Percentiles rank a stretch among this genome's conserved stretches.
Conservation (phyloP, 768 basidiomycete genomes). For the Lentinula boryana region DNA sequence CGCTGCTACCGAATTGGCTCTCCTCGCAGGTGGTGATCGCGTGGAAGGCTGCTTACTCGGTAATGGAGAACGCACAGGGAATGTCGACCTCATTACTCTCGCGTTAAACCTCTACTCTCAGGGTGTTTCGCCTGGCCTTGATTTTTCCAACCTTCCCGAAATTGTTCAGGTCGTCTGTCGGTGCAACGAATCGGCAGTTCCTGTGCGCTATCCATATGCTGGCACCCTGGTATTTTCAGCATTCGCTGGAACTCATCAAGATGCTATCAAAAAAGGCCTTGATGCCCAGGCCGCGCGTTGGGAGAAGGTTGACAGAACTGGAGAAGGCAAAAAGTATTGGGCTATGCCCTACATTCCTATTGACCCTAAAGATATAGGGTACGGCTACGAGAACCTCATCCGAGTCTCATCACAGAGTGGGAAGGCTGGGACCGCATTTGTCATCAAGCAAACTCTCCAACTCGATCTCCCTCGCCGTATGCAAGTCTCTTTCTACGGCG, state of each 20-base stretch:
- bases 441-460: constrained; percentile 69
- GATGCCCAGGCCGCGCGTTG: constrained; percentile 53
- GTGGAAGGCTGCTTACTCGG: constrained; percentile 83
- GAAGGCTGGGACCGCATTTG: constrained; percentile 76
- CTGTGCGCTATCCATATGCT: constrained; percentile 77
- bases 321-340: constrained; percentile 47
- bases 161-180: constrained; percentile 73
- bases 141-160: constrained; percentile 68
- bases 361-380: constrained; percentile 80
- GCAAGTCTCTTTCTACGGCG: constrained; percentile 76
- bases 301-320: constrained; percentile 39
- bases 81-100: constrained; percentile 79
- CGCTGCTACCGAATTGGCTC: constrained; percentile 72
- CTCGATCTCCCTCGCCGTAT: constrained; percentile 78
- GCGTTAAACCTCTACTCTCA: constrained; percentile 82
- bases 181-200: constrained; percentile 76
- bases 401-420: constrained; percentile 86
- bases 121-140: constrained; percentile 68
- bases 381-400: constrained; percentile 83
- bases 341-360: constrained; percentile 81
- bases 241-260: constrained; percentile 81
- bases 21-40: constrained; percentile 76
- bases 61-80: constrained; percentile 83
- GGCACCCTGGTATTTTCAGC: constrained; percentile 84
- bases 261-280: constrained; percentile 87